Evolutionary conservation across 192 early-diverging fungal genomes (phyloP), one percentile per base, ranked within the genome.

Genomic region (Backusella mclennaniae): DNA sequence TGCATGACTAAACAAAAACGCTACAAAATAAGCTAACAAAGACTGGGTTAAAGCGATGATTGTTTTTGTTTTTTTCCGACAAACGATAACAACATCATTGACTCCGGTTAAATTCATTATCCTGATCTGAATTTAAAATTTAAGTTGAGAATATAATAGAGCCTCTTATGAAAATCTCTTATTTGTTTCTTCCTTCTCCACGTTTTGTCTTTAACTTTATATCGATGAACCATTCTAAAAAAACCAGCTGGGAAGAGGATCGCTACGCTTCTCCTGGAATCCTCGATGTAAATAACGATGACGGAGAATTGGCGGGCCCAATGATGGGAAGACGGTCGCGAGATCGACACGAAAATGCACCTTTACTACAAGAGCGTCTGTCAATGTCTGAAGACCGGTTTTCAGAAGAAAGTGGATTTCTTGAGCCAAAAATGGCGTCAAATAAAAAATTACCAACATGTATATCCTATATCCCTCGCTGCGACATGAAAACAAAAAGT

Each of bases 41-140:
- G 46, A n/a, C 19, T 49, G 19, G 19, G 46, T 49, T n/a, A 49
- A 49, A n/a, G 6, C 15, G 46, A n/a, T 49, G 19, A 49, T 49
- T 49, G 19, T 21, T 39, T 39, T 39, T 49, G 46, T 49, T 49
- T n/a, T 63, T 63, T 63, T 63, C n/a, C 9, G 23, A 63, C n/a
- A 63, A 63, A 63, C n/a, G 23, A 59, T 11, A 59, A 26, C 11
- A 23, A 11, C n/a, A 59, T 63, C 21, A 12, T 26, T 4, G 19
- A 63, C 3, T 29, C 56, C 56, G 56, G 56, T 63, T 63, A 63
- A 63, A 63, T 63, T 63, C 21, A 63, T 29, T 63, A 63, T 63
- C 56, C 56, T 14, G 11, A 11, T 63, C 56, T 63, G 56, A 29
- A 63, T 63, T 63, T 63, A 63, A 63, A 63, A 63, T 63, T 11